Base-by-base conservation (phyloP, 129 eudicot species). In the Apium graveolens region DNA sequence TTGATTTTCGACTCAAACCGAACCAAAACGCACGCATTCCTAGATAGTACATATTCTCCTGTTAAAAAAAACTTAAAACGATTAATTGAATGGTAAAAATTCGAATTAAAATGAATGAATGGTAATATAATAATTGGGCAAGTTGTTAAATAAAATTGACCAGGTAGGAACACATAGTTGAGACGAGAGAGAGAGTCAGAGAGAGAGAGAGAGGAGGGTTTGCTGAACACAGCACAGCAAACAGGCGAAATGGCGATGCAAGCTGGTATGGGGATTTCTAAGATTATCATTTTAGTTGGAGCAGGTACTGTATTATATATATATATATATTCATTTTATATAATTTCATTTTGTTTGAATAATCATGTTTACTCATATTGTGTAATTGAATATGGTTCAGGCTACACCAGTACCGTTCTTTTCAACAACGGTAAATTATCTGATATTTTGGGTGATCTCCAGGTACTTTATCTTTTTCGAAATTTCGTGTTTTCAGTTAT, bases 391-490 rank as follows among this genome's bases (percentile, higher is more conserved):
- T 17, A 6, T 69, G 38, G 74, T 84, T 2, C 80, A 93, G 98
- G 98, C 44, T 91, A 91, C 70, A 88, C 97, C 18, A 85, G 97
- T 20, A 91, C 98, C 44, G 12, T 93, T 49, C 37, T 93, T 88
- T 10, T 93, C 62, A 86, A 85, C 44, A 91, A 91, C 41, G 91
- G 93, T 20, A 93, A 91, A 85, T 79, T 93, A 2, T 93, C 98
- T 51, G 97, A 93, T 78, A 74, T 93, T 11, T 49, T 93, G 75
- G 91, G 80, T 44, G 98, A 91, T 41, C 78, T 93, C 63, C 98
- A 91, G 98, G 98, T 93, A 88, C 27, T 34, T 20, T 7, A 14
- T 1, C 45, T 73, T 73, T 35, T 14, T 13, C 13, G 1, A 18
- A 34, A 12, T 31, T 12, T 35, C 39, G 44, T 6, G 24, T 29